Conservation (phyloP, 352 stramenopile genomes). For the Poterioochromonas sp. region DNA sequence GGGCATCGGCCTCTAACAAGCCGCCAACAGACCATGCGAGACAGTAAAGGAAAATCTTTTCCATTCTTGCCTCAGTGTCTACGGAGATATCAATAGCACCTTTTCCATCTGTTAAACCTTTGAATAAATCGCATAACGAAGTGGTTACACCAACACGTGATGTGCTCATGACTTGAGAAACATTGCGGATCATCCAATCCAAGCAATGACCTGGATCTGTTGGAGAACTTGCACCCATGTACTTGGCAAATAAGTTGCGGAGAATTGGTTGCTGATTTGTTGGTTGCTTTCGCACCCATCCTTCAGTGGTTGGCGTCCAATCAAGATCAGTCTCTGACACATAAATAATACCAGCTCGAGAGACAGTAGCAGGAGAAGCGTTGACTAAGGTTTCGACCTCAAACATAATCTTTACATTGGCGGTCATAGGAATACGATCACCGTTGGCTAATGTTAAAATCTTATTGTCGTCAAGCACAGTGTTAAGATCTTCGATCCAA, state of each 20-base stretch:
- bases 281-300: conserved; percentile 74
- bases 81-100: conserved; percentile 37
- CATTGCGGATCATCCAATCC: conserved; percentile 84
- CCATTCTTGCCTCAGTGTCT: conserved; percentile 51
- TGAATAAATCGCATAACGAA: conserved; percentile 68
- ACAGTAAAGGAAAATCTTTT: conserved; percentile 92
- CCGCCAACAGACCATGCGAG: conserved; percentile 89
- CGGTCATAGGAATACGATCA: conserved; percentile 93
- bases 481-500: conserved; percentile 97
- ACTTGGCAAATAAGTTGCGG: conserved; percentile 61
- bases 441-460: conserved; percentile 91
- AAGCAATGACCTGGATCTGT: conserved; percentile 86
- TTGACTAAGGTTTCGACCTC: conserved; percentile 93
- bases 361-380: conserved; percentile 89
- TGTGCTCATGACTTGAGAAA: conserved; percentile 73
- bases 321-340: conserved; percentile 96
- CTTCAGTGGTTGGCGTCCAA: conserved; percentile 89
- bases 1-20: conserved; percentile 87
- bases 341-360: conserved; percentile 91
- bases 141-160: conserved; percentile 80
- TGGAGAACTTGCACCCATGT: conserved; percentile 81
- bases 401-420: conserved; percentile 93
- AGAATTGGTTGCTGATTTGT: conserved; percentile 76
- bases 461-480: conserved; percentile 93
- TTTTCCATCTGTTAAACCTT: conserved; percentile 52